Evolutionary conservation across 1,284 basidiomycete species (phyloP).

Genomic region (Leccinum pallidistipes): DNA sequence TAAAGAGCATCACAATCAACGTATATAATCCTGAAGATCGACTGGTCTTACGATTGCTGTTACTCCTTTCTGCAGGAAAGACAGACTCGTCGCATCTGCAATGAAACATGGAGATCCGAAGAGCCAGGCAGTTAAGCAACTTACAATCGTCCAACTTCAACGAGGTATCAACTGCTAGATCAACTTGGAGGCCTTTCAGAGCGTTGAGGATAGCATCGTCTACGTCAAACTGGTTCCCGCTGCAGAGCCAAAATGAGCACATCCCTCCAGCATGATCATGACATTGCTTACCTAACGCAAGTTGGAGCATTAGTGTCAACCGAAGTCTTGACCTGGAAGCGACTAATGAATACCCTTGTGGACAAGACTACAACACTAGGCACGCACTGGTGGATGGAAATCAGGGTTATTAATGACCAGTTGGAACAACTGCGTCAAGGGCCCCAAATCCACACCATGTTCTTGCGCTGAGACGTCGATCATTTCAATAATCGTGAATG

Average conservation of each 20-base stretch:
- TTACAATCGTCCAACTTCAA: slow-evolving; percentile 63
- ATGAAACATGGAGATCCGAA: slow-evolving; percentile 1
- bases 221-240: slow-evolving; percentile 64
- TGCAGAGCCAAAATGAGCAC: slow-evolving; percentile 28
- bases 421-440: slow-evolving; percentile 59
- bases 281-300: slow-evolving; percentile 48
- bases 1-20: slow-evolving; percentile 24
- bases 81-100: slow-evolving; percentile 55
- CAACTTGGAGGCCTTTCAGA: slow-evolving; percentile 58
- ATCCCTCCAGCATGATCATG: slow-evolving; percentile 1
- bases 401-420: slow-evolving; percentile 54
- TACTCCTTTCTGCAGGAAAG: slow-evolving; percentile 64
- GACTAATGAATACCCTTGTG: background rate
- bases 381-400: slow-evolving; percentile 39
- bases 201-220: slow-evolving; percentile 62
- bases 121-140: slow-evolving; percentile 11
- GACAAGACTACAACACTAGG: background rate
- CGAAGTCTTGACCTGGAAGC: slow-evolving; percentile 50
- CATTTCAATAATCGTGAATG: slow-evolving; percentile 60
- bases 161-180: slow-evolving; percentile 48
- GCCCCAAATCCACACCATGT: slow-evolving; percentile 63
- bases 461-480: slow-evolving; percentile 53
- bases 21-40: background rate
- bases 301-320: slow-evolving; percentile 54
- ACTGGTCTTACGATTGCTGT: slow-evolving; percentile 50